phyloP scores from a whole-genome alignment of 208 protist genomes.

The Trypanosoma boissoni region DNA sequence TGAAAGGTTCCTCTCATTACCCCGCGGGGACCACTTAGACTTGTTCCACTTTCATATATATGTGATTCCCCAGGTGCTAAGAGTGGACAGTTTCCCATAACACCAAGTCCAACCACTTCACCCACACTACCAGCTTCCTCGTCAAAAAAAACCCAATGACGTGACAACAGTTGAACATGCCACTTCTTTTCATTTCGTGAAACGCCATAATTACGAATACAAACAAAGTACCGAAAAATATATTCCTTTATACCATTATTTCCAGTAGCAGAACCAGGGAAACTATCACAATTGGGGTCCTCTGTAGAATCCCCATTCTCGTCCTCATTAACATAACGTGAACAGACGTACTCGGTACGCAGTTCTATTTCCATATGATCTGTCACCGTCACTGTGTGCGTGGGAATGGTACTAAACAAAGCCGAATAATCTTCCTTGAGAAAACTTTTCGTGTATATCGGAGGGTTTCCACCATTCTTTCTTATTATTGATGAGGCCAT shows the following conservation, averaged over 20 bases:
- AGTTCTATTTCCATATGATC: conserved; percentile 79
- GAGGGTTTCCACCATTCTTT: neutral
- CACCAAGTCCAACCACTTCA: conserved; percentile 73
- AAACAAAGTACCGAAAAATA: conserved; percentile 81
- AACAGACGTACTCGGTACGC: conserved; percentile 67
- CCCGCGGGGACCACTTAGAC: conserved; percentile 43
- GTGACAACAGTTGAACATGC: conserved; percentile 78
- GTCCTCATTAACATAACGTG: conserved; percentile 21
- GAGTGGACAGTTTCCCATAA: conserved; percentile 70
- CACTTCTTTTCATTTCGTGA: conserved; percentile 56
- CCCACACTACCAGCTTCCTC: conserved; percentile 34
- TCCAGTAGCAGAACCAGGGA: neutral
- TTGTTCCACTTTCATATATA: conserved; percentile 69
- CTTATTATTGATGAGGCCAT: conserved; percentile 26
- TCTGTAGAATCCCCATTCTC: neutral
- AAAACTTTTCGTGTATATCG: neutral
- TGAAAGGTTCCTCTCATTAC: conserved; percentile 85
- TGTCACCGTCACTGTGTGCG: conserved; percentile 46
- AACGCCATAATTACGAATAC: conserved; percentile 63
- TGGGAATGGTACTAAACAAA: too few species aligned
- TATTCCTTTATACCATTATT: conserved; percentile 22
- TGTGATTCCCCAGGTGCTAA: conserved; percentile 76
- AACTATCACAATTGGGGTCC: neutral
- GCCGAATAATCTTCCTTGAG: too few species aligned
- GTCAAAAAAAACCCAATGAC: conserved; percentile 71